phyloP scores from a whole-genome alignment of 345 rosid species.

The Arabis hirsuta region DNA sequence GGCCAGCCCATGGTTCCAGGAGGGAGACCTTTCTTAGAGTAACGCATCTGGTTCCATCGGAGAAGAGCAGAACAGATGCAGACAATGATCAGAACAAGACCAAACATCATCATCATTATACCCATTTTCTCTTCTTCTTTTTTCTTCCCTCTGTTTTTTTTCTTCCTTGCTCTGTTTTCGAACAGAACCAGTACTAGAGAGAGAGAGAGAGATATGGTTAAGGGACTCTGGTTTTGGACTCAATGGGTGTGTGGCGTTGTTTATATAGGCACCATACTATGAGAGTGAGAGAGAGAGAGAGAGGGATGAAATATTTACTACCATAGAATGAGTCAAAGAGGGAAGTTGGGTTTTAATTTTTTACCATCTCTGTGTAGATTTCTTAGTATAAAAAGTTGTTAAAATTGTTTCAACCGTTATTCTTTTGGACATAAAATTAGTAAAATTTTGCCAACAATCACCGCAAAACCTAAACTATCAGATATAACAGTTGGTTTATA shows the following conservation, averaged over 20 bases:
- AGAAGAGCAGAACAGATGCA: constrained; percentile 68
- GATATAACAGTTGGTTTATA: background rate
- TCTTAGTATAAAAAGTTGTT: no score
- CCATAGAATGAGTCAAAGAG: constrained; percentile 27
- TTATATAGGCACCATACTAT: constrained; percentile 40
- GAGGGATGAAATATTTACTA: constrained; percentile 22
- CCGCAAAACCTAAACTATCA: background rate
- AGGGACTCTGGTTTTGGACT: constrained; percentile 31
- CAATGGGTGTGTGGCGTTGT: constrained; percentile 33
- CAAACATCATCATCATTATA: constrained; percentile 53
- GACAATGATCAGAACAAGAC: constrained; percentile 49
- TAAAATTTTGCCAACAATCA: background rate
- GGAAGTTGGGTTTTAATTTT: background rate
- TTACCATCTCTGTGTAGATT: constrained; percentile 20
- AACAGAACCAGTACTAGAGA: constrained; percentile 27
- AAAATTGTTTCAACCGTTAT: no score
- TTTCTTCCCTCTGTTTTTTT: constrained; percentile 3
- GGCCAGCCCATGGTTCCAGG: constrained; percentile 99
- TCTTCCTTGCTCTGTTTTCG: constrained; percentile 25
- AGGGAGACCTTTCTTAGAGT: constrained; percentile 80
- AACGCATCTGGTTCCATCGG: constrained; percentile 80
- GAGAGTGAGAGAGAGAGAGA: no score
- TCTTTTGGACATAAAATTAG: background rate
- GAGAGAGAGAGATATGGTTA: constrained; percentile 29
- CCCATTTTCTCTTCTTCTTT: constrained; percentile 54